Percentiles rank a stretch among this genome's conserved stretches.
phyloP scores from a whole-genome alignment of 768 basidiomycete genomes.

The Psilocybe cyanescens region DNA sequence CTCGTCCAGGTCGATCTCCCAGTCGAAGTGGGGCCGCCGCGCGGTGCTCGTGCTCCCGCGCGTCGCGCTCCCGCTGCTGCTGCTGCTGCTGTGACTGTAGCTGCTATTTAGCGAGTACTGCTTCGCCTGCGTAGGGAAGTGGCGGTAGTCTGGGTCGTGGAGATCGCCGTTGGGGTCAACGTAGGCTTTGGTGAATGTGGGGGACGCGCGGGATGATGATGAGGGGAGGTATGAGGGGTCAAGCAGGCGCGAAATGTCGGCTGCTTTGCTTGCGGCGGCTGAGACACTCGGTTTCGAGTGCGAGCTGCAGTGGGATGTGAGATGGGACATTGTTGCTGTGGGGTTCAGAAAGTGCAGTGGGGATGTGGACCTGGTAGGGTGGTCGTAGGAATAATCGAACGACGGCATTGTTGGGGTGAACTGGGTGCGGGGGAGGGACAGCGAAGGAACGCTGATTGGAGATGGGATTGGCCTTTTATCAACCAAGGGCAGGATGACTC shows the following conservation, averaged over 20 bases:
- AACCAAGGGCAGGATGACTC: neutral
- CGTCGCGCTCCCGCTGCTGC: neutral
- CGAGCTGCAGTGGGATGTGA: neutral
- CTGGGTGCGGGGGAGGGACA: neutral
- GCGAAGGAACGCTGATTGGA: neutral
- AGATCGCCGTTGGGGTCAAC: slow-evolving; percentile 65
- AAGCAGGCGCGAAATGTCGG: slow-evolving; percentile 63
- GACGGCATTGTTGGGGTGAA: neutral
- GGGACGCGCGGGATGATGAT: slow-evolving; percentile 48
- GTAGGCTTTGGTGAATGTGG: slow-evolving; percentile 42
- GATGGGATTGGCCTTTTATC: neutral
- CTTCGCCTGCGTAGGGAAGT: slow-evolving; percentile 46
- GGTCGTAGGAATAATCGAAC: slow-evolving; percentile 1
- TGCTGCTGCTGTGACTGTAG: neutral
- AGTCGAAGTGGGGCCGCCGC: slow-evolving; percentile 22
- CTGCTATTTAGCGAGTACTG: neutral
- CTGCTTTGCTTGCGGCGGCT: neutral
- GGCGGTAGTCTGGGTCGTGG: slow-evolving; percentile 70
- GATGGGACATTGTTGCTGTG: slow-evolving; percentile 1
- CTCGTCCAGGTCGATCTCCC: slow-evolving; percentile 26
- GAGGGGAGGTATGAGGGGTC: slow-evolving; percentile 57
- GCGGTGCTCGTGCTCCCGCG: neutral
- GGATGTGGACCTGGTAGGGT: slow-evolving; percentile 7
- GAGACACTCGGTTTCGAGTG: neutral
- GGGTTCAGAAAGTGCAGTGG: slow-evolving; percentile 17